phyloP scores from a whole-genome alignment of 2,329 filamentous ascomycete genomes.

The Calonectria fujianensis region DNA sequence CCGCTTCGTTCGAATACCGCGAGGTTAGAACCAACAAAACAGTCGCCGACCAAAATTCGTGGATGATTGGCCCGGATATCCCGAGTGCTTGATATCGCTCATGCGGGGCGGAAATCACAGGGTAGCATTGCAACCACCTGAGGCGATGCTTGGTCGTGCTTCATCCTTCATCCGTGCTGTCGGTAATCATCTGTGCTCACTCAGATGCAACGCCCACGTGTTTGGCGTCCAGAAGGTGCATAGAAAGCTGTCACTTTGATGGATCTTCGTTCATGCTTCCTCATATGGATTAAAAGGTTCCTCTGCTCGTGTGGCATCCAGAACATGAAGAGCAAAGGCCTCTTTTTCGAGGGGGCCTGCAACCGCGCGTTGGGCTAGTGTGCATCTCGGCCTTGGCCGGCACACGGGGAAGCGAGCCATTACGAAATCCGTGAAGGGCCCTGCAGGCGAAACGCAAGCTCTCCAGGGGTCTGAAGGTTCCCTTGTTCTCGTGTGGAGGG shows the following conservation, averaged over 20 bases:
- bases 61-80: neutral
- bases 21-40: neutral
- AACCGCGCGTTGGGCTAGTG: neutral
- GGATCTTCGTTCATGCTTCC: conserved; percentile 25
- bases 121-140: conserved; percentile 21
- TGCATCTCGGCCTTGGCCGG: conserved; percentile 17
- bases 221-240: neutral
- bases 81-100: conserved; percentile 1
- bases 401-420: neutral
- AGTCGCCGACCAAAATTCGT: too few species aligned
- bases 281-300: conserved; percentile 1
- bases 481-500: neutral
- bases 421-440: neutral
- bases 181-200: conserved; percentile 25
- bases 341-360: conserved; percentile 5
- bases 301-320: conserved; percentile 20
- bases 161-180: conserved; percentile 7
- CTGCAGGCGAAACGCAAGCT: neutral
- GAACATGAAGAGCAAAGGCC: neutral
- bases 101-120: conserved; percentile 28
- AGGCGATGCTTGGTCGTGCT: conserved; percentile 13
- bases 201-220: conserved; percentile 18
- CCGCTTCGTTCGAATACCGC: neutral
- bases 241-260: conserved; percentile 29
- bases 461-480: neutral